Base-by-base conservation (phyloP, 1,284 basidiomycete genomes). In the Caloboletus firmus region DNA sequence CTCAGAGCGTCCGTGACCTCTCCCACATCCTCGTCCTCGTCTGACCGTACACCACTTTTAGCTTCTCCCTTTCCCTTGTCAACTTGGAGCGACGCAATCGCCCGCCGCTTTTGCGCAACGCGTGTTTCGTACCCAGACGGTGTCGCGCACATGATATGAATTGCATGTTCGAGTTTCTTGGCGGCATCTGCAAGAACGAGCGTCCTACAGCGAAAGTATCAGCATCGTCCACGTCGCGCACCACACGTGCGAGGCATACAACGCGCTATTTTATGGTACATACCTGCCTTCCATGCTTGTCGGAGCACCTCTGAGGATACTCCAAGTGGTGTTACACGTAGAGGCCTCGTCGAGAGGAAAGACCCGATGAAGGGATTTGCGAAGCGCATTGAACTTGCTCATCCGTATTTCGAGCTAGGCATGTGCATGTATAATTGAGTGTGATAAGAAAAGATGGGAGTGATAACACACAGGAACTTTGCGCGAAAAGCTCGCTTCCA, bases 401-500 rank as follows among this genome's bases (percentile, higher is more conserved):
- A 68, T 65, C n/a, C 76, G 71, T n/a, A 64, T 51, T 2, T 63
- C 54, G 17, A 66, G 47, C 77, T 76, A 5, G 4, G 50, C 5
- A 28, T n/a, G 15, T 42, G 8, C 2, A n/a, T 2, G 10, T 4
- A 7, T 31, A 5, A 43, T 41, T 24, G 40, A 39, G n/a, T 6
- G 15, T n/a, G 6, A 8, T 26, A 4, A 7, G 2, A 0, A 52
- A 17, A 8, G n/a, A 28, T 1, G 11, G 32, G 9, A 45, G 15
- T n/a, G 47, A 7, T 11, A 5, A 68, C 76, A 46, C 58, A 88
- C 85, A 0, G 79, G 76, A 15, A 87, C 74, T 68, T 89, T 89
- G 49, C 74, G 74, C 7, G 87, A 89, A 60, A 76, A 81, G 3
- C 76, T 72, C n/a, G 72, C 76, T 36, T 85, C 83, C 12, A 86